Conservation (phyloP, 257 asterid genomes). For the Catharanthus roseus region DNA sequence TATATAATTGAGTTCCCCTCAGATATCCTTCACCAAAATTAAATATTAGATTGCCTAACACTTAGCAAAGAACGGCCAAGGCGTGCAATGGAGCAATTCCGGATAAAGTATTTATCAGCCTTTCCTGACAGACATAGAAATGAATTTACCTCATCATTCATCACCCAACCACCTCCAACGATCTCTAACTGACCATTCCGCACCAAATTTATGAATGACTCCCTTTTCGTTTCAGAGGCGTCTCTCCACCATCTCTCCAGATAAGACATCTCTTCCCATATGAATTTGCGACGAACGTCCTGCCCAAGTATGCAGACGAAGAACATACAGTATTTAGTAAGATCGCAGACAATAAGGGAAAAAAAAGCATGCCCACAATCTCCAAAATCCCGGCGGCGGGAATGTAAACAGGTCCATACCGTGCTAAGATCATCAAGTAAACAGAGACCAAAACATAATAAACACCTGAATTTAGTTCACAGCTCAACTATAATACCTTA, state of each 20-base stretch:
- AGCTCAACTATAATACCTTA: slow-evolving; percentile 28
- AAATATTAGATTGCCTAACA: neutral
- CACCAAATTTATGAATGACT: slow-evolving; percentile 68
- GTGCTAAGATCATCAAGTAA: neutral
- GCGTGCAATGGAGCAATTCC: neutral
- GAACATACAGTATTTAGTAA: neutral
- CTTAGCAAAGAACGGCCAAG: neutral
- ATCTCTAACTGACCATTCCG: slow-evolving; percentile 90
- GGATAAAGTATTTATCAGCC: neutral
- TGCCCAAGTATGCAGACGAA: slow-evolving; percentile 11
- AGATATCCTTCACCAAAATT: too few relatives aligned
- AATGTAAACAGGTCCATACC: neutral
- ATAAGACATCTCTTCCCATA: slow-evolving; percentile 99
- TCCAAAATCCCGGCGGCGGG: too few relatives aligned
- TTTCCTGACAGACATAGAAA: neutral
- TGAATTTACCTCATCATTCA: slow-evolving; percentile 91
- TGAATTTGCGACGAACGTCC: slow-evolving; percentile 88
- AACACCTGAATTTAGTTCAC: neutral
- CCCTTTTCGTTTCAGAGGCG: slow-evolving; percentile 59
- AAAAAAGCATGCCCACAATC: neutral
- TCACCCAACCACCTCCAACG: slow-evolving; percentile 99
- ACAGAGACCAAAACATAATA: neutral
- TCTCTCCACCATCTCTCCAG: slow-evolving; percentile 99
- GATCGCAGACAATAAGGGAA: neutral
- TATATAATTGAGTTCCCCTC: too few relatives aligned